Conservation (phyloP, 1,284 basidiomycete genomes). For the Apiotrichum laibachii region DNA sequence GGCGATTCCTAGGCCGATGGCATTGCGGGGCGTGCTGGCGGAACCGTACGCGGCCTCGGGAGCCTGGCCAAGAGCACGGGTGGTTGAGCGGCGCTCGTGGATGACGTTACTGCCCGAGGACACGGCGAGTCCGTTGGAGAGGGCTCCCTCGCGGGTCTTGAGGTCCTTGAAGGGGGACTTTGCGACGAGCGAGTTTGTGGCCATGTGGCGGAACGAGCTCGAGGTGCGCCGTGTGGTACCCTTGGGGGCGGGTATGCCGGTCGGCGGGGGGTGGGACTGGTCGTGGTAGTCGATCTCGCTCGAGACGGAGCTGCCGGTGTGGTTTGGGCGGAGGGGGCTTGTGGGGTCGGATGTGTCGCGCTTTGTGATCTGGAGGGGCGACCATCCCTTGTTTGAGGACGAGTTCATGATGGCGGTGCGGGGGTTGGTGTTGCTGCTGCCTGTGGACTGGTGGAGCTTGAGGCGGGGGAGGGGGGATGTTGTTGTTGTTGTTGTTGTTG, state of each 20-base stretch:
- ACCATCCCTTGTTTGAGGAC: constrained; percentile 52
- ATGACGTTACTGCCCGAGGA: constrained; percentile 27
- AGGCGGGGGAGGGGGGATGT: neutral
- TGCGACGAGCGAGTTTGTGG: constrained; percentile 75
- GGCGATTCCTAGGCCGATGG: constrained; percentile 41
- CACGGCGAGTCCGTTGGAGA: constrained; percentile 30
- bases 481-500: neutral
- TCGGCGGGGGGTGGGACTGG: neutral
- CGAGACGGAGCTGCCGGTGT: constrained; percentile 16
- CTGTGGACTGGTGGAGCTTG: constrained; percentile 13
- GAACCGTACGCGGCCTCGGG: constrained; percentile 34
- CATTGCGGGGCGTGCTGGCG: constrained; percentile 35
- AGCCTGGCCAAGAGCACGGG: constrained; percentile 33
- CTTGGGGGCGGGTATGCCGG: neutral
- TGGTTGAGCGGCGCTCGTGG: constrained; percentile 35
- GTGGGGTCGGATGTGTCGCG: constrained; percentile 20
- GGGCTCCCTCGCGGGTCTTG: constrained; percentile 24
- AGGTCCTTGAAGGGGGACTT: constrained; percentile 79
- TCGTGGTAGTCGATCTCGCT: neutral
- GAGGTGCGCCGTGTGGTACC: constrained; percentile 61
- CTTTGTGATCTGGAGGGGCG: constrained; percentile 50
- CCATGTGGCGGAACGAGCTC: constrained; percentile 76
- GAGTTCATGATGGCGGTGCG: constrained; percentile 46
- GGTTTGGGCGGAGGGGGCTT: constrained; percentile 27
- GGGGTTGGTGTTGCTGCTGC: constrained; percentile 23